Evolutionary conservation across 805 yeast genomes (phyloP).

Genomic region (Starmerella riodocensis): DNA sequence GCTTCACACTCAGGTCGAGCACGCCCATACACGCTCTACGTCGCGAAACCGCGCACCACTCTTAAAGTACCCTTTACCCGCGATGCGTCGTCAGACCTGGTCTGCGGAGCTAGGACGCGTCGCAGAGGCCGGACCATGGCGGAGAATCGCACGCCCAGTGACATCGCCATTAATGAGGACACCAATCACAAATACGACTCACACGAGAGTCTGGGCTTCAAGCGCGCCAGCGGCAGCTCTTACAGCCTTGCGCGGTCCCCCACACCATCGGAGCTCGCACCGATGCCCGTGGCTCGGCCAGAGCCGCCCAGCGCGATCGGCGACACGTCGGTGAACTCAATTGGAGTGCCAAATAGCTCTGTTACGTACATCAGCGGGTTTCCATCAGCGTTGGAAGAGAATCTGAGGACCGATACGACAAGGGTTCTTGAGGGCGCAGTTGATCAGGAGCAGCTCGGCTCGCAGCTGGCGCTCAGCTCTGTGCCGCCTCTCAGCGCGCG

Average conservation of each 20-base stretch:
- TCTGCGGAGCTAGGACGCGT: too few species aligned
- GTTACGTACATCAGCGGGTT: too few species aligned
- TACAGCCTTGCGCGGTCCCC: constrained; percentile 4
- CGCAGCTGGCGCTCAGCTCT: not conserved
- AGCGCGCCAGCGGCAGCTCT: not conserved
- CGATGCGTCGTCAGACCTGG: too few species aligned
- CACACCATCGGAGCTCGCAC: not conserved
- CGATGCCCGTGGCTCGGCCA: not conserved
- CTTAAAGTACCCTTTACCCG: too few species aligned
- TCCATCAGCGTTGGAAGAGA: too few species aligned
- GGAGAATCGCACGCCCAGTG: constrained; percentile 11
- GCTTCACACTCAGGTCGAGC: too few species aligned
- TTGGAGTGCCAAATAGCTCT: too few species aligned
- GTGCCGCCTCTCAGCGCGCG: not conserved
- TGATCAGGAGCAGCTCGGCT: not conserved
- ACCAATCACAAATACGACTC: constrained; percentile 4
- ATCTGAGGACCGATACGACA: constrained; percentile 1
- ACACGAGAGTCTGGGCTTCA: constrained; percentile 14
- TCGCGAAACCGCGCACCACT: too few species aligned
- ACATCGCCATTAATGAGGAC: constrained; percentile 6
- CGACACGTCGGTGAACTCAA: too few species aligned
- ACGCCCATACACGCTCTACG: too few species aligned
- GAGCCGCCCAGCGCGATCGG: not conserved
- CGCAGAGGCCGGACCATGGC: too few species aligned
- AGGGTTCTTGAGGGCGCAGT: constrained; percentile 3